Evolutionary conservation across 208 protist species (phyloP), one percentile per base, ranked within the genome.

Genomic region (Crithidia acanthocephali): DNA sequence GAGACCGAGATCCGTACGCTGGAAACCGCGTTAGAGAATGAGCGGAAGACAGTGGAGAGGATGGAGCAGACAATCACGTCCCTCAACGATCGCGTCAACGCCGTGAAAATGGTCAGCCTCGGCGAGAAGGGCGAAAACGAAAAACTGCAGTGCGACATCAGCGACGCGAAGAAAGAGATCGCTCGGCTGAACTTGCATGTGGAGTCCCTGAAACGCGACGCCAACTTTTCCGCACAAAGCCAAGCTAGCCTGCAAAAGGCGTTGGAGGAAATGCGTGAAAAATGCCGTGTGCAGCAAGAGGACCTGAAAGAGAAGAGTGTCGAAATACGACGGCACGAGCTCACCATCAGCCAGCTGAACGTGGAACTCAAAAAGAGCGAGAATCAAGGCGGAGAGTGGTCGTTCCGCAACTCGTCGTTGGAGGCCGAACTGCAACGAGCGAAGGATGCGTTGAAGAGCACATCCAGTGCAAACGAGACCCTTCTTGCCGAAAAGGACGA

Each of bases 11-110:
- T 92, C 32, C 79, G 88, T 22, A 70, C 82, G 2, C 69, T 92
- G 1, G 81, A 89, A 50, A 68, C 81, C 2, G 78, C 84, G 52
- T 61, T 89, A 22, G 74, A 64, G 32, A 81, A 86, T 40, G 76
- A 86, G 35, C 37, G 57, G 2, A 59, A 76, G 16, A 85, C 78
- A 0, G 84, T 88, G 71, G 90, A 93, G 67, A 76, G 84, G 44
- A 62, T 95, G 55, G 81, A 92, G 62, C 79, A 77, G 53, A 88
- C 80, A 5, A 87, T 92, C 61, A 86, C 44, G n/a, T 81, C 75
- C 10, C 86, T 92, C 6, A 92, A 88, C 58, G 86, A 95, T 52
- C 80, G 81, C 11, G 69, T 93, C 37, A 92, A 91, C 67, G 84
- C 83, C 4, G 76, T 68, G 20, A 93, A 91, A 61, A 81, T 90